Percentiles rank a stretch among this genome's conserved stretches.
Conservation (phyloP, 2,329 filamentous ascomycete species). For the Davidsoniella neocaledoniae region DNA sequence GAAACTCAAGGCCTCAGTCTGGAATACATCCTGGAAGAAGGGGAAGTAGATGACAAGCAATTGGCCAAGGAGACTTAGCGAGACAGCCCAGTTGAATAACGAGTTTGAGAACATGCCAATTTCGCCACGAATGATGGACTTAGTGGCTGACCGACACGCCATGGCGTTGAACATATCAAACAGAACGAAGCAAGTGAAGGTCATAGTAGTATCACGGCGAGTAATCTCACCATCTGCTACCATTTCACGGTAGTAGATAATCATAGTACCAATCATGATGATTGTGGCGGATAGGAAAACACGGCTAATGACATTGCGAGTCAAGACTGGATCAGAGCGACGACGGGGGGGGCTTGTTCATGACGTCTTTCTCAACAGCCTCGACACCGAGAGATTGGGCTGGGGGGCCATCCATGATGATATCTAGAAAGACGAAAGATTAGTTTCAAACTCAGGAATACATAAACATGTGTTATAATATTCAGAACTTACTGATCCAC, state of each 20-base stretch:
- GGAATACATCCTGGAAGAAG: slow-evolving; percentile 83
- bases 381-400: slow-evolving; percentile 95
- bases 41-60: slow-evolving; percentile 87
- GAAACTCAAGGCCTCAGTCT: slow-evolving; percentile 70
- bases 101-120: slow-evolving; percentile 69
- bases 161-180: slow-evolving; percentile 99
- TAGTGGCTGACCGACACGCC: slow-evolving; percentile 77
- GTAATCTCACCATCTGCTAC: slow-evolving; percentile 64
- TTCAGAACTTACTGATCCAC: slow-evolving; percentile 76
- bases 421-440: slow-evolving; percentile 42
- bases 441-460: slow-evolving; percentile 5
- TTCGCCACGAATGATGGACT: slow-evolving; percentile 77
- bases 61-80: slow-evolving; percentile 70
- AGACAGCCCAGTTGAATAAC: slow-evolving; percentile 93
- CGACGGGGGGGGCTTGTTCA: slow-evolving; percentile 77
- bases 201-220: slow-evolving; percentile 95
- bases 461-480: neutral
- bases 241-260: slow-evolving; percentile 88
- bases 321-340: slow-evolving; percentile 82
- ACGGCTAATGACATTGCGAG: slow-evolving; percentile 60
- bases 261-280: slow-evolving; percentile 84
- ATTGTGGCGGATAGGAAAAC: slow-evolving; percentile 76
- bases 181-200: slow-evolving; percentile 94
- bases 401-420: slow-evolving; percentile 97
- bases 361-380: slow-evolving; percentile 82